Evolutionary conservation across 2,329 filamentous ascomycete genomes (phyloP).

Genomic region (Botryosphaeria dothidea): DNA sequence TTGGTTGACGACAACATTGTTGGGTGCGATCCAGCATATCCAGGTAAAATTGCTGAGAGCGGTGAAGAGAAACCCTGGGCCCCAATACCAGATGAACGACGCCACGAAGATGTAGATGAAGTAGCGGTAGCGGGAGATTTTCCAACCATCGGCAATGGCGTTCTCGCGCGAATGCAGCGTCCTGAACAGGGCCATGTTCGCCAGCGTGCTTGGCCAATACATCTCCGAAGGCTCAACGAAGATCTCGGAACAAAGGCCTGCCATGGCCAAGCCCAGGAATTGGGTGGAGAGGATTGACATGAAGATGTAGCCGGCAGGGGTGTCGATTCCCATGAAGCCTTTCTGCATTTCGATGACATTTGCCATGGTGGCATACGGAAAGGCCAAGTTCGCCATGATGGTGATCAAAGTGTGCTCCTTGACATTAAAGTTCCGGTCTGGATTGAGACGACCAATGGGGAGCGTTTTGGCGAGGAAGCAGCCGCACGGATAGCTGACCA

Average conservation of each 20-base stretch:
- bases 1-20: conserved; percentile 70
- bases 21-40: conserved; percentile 66
- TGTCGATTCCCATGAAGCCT: conserved; percentile 16
- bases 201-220: conserved; percentile 72
- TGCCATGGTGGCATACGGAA: conserved; percentile 71
- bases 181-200: conserved; percentile 67
- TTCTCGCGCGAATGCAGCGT: conserved; percentile 71
- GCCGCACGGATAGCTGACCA: conserved; percentile 58
- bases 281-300: conserved; percentile 68
- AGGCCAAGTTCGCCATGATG: conserved; percentile 47
- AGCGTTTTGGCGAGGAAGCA: conserved; percentile 55
- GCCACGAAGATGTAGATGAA: conserved; percentile 60
- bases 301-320: conserved; percentile 21
- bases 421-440: conserved; percentile 63
- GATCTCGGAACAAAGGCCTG: conserved; percentile 30
- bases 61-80: conserved; percentile 66
- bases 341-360: conserved; percentile 60
- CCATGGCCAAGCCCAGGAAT: conserved; percentile 47
- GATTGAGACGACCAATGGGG: conserved; percentile 60
- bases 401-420: conserved; percentile 41
- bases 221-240: conserved; percentile 59
- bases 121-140: conserved; percentile 66
- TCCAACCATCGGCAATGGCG: conserved; percentile 62
- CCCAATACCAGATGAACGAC: conserved; percentile 48
- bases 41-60: conserved; percentile 71